phyloP scores from a whole-genome alignment of 164 flowering plant species.

The Chimonanthus salicifolius region DNA sequence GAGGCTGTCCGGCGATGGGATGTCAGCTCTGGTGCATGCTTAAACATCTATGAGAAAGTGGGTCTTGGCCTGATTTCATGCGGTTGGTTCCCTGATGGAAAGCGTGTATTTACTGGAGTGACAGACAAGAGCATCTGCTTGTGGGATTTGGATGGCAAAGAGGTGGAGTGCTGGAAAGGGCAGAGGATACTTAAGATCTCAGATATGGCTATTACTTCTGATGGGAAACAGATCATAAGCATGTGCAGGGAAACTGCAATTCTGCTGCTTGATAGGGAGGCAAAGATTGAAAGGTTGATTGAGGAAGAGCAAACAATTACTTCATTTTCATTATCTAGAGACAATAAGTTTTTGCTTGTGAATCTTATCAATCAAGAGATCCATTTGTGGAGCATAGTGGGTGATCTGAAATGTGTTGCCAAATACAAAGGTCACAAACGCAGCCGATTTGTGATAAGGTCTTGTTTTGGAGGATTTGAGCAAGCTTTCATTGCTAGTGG shows the following conservation, averaged over 20 bases:
- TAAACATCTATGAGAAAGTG: conserved; percentile 55
- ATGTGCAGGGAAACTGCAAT: conserved; percentile 49
- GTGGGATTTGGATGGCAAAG: conserved; percentile 86
- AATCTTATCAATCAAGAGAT: conserved; percentile 70
- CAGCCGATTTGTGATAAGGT: conserved; percentile 57
- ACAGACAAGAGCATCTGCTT: conserved; percentile 74
- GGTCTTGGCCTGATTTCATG: conserved; percentile 62
- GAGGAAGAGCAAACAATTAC: conserved; percentile 55
- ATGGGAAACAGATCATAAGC: conserved; percentile 64
- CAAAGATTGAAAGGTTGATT: conserved; percentile 42
- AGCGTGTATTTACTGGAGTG: conserved; percentile 46
- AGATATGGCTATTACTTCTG: conserved; percentile 66
- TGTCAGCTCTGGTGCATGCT: conserved; percentile 63
- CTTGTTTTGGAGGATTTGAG: conserved; percentile 78
- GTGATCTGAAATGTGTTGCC: conserved; percentile 38
- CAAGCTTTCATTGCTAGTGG: conserved; percentile 84
- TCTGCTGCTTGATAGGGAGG: conserved; percentile 47
- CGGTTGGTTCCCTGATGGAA: conserved; percentile 81
- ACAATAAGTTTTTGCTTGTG: conserved; percentile 50
- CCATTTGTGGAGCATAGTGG: conserved; percentile 69
- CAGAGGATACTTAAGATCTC: conserved; percentile 53
- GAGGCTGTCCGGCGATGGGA: conserved; percentile 77
- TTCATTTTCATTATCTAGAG: conserved; percentile 65
- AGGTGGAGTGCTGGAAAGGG: conserved; percentile 71
- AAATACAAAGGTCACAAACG: conserved; percentile 75